Conservation (phyloP, 768 basidiomycete species). For the Dendrothele bispora region DNA sequence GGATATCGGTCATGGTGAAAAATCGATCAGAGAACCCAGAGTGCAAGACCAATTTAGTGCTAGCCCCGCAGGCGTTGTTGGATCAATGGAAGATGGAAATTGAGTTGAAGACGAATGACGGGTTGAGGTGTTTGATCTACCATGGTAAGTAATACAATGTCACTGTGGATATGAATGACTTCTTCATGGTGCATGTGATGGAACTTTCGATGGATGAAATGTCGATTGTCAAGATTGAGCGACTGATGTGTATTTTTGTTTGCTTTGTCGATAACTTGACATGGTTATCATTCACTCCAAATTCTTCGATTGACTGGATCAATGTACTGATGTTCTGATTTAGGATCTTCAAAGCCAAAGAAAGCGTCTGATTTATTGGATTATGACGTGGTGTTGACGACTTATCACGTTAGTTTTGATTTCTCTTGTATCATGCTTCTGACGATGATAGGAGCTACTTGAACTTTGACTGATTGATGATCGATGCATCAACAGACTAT, state of each 20-base stretch:
- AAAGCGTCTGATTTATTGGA: conserved; percentile 47
- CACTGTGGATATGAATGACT: too few relatives aligned
- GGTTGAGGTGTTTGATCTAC: conserved; percentile 56
- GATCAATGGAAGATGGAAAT: conserved; percentile 67
- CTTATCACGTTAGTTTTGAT: conserved; percentile 36
- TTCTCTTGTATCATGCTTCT: too few relatives aligned
- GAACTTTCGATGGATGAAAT: too few relatives aligned
- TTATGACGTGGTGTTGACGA: conserved; percentile 66
- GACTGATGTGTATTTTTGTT: too few relatives aligned
- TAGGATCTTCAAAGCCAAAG: conserved; percentile 48
- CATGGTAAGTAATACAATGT: conserved; percentile 57
- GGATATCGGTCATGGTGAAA: conserved; percentile 59
- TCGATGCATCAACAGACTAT: conserved; percentile 41
- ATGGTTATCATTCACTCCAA: too few relatives aligned
- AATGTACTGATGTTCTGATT: conserved; percentile 6
- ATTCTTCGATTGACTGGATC: background rate
- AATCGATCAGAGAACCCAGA: conserved; percentile 50
- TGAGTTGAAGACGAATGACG: conserved; percentile 53
- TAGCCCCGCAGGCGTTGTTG: conserved; percentile 66
- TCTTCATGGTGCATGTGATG: too few relatives aligned
- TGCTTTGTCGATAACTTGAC: too few relatives aligned
- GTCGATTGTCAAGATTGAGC: too few relatives aligned
- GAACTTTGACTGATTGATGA: background rate
- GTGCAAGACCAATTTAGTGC: conserved; percentile 65
- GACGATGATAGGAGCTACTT: too few relatives aligned